phyloP scores from a whole-genome alignment of 2,329 filamentous ascomycete genomes.

The Arthrobotrys iridis region DNA sequence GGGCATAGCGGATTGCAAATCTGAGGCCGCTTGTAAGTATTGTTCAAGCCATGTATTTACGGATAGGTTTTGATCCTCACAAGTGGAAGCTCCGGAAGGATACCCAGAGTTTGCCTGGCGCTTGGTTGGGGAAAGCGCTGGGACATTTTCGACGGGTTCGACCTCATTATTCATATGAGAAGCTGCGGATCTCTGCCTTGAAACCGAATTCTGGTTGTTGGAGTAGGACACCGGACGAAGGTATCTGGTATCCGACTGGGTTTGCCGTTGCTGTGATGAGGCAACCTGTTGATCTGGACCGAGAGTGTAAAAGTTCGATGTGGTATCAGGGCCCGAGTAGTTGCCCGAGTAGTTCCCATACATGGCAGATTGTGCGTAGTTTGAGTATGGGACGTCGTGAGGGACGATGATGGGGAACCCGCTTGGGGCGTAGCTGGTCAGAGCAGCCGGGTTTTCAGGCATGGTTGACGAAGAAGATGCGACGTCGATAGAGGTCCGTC shows the following conservation, averaged over 20 bases:
- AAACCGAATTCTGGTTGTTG: slow-evolving; percentile 25
- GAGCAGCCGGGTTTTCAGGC: slow-evolving; percentile 30
- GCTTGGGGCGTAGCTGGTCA: slow-evolving; percentile 38
- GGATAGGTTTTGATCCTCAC: slow-evolving; percentile 58
- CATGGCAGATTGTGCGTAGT: slow-evolving; percentile 43
- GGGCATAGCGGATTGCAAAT: slow-evolving; percentile 70
- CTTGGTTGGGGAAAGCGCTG: slow-evolving; percentile 57
- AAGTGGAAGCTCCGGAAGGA: slow-evolving; percentile 51
- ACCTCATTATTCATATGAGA: slow-evolving; percentile 48
- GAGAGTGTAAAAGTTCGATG: slow-evolving; percentile 37
- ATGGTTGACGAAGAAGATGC: slow-evolving; percentile 14
- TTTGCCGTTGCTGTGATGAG: slow-evolving; percentile 46
- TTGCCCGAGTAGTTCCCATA: slow-evolving; percentile 41
- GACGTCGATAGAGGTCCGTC: slow-evolving; percentile 4
- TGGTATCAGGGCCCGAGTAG: slow-evolving; percentile 20
- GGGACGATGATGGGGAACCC: slow-evolving; percentile 46
- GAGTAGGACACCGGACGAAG: slow-evolving; percentile 40
- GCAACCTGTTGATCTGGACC: slow-evolving; percentile 32
- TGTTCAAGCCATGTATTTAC: slow-evolving; percentile 67
- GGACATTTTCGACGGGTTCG: slow-evolving; percentile 56
- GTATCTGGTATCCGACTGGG: slow-evolving; percentile 47
- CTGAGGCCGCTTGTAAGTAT: slow-evolving; percentile 74
- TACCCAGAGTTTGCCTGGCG: slow-evolving; percentile 49
- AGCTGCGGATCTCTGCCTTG: slow-evolving; percentile 33
- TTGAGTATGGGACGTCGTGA: slow-evolving; percentile 46